Base-by-base conservation (phyloP, 1,284 basidiomycete species). In the Heterobasidion annosum region DNA sequence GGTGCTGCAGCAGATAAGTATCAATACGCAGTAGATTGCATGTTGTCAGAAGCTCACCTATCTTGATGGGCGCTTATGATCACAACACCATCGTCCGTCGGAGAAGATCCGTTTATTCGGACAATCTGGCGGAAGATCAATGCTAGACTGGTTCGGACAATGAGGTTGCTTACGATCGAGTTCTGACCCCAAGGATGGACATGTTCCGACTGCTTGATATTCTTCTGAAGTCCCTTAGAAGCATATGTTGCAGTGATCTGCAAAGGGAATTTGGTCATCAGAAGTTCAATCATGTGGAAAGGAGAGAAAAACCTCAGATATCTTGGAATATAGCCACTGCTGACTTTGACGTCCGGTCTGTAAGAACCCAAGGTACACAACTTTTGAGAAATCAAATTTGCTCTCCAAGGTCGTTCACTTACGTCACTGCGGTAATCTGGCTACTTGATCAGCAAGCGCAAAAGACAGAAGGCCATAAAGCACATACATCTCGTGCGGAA, bases 131-230 rank as follows among this genome's bases (percentile, higher is more conserved):
- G 53, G 45, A 57, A 50, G 60, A 34, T 44, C 55, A 51, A 61
- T 48, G 58, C 56, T 44, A 52, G 57, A 46, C 25, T 3, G 32
- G 34, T 37, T 34, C 16, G 51, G 47, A 48, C 13, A 50, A 7
- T 37, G 15, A 10, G 35, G 12, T n/a, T 15, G 66, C 83, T 58
- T 63, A 89, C 90, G 64, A 99, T 89, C 48, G 84, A 82, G 71
- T 91, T 90, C 77, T 99, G 96, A 9, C 85, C 87, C 96, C 96
- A 99, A 0, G 83, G 70, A 68, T 99, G 96, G 56, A 76, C 61
- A 67, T 98, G 98, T 67, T 95, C 93, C 34, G 76, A 70, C 56
- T 95, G 73, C 6, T 77, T 79, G 63, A 96, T 88, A 34, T 70
- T 62, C 51, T 76, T 63, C 53, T 70, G 75, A 45, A 91, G 68